Evolutionary conservation across 805 yeast genomes (phyloP).

Genomic region (Ogataea pini): DNA sequence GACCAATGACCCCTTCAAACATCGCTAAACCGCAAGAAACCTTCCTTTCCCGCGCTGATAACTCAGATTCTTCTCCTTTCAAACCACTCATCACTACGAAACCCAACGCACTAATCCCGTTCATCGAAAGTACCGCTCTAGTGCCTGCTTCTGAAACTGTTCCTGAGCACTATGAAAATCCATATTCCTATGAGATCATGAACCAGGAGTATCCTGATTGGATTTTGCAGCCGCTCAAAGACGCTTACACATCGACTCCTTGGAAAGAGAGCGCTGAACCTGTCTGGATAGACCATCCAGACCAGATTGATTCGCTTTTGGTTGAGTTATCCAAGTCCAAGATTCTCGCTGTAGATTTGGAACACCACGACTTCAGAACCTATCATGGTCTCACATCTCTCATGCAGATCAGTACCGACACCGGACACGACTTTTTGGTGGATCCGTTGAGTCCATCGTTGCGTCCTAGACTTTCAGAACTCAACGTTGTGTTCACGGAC

Average conservation of each 20-base stretch:
- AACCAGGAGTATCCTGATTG: constrained; percentile 65
- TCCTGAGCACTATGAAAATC: constrained; percentile 72
- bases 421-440: constrained; percentile 67
- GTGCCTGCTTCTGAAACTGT: constrained; percentile 40
- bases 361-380: constrained; percentile 91
- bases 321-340: constrained; percentile 47
- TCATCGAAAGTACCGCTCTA: constrained; percentile 51
- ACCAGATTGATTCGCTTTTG: constrained; percentile 55
- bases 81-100: constrained; percentile 69
- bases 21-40: constrained; percentile 64
- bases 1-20: constrained; percentile 15
- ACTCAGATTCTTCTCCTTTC: constrained; percentile 71
- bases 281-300: constrained; percentile 68
- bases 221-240: constrained; percentile 47
- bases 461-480: constrained; percentile 63
- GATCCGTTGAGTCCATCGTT: constrained; percentile 71
- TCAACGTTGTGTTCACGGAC: constrained; percentile 78
- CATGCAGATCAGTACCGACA: constrained; percentile 86
- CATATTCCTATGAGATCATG: constrained; percentile 76
- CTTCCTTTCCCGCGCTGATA: constrained; percentile 60
- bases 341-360: constrained; percentile 90
- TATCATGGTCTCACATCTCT: constrained; percentile 88
- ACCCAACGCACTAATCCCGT: constrained; percentile 65
- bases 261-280: constrained; percentile 62
- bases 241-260: constrained; percentile 48